These are phyloP conservation scores for Pythium oligandrum DNA, from an alignment of 352 stramenopile genomes.

Conservation along the genomic window DNA sequence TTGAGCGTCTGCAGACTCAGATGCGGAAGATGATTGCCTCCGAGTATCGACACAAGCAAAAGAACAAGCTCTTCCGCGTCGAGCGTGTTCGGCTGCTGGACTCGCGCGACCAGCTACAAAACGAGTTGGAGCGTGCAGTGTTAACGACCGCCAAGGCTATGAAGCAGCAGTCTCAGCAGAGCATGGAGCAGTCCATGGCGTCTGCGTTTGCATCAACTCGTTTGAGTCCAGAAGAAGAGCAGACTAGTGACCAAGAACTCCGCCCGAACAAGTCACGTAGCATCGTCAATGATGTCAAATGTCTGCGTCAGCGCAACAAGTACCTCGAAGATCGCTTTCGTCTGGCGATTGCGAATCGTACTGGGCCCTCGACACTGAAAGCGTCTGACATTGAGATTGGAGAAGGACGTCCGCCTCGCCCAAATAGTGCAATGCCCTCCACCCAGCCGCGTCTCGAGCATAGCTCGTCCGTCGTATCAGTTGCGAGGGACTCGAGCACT, in stretches of 20 bases:
- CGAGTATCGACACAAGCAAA: conserved; percentile 71
- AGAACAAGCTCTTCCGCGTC: conserved; percentile 40
- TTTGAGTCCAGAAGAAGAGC: background rate
- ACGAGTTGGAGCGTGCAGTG: conserved; percentile 39
- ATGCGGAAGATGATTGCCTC: conserved; percentile 79
- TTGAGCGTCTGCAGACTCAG: conserved; percentile 58
- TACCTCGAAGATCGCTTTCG: conserved; percentile 66
- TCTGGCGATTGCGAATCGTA: conserved; percentile 1
- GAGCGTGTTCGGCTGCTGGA: conserved; percentile 51
- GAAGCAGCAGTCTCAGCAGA: conserved; percentile 6
- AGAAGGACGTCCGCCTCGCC: no score
- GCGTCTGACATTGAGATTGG: no score
- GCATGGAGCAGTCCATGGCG: background rate
- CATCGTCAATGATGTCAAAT: conserved; percentile 39
- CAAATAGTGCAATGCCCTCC: no score
- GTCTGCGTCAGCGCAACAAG: conserved; percentile 46
- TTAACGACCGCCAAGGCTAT: conserved; percentile 30
- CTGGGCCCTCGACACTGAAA: background rate
- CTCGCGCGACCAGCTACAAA: conserved; percentile 36
- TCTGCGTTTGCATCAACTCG: background rate
- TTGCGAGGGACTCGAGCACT: background rate
- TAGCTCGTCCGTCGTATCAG: background rate
- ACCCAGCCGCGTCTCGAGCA: no score
- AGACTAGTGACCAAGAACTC: background rate
- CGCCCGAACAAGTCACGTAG: conserved; percentile 5